Evolutionary conservation across 495 filamentous ascomycete species (phyloP), one percentile per base, ranked within the genome.

Genomic region (Articulospora tetracladia): DNA sequence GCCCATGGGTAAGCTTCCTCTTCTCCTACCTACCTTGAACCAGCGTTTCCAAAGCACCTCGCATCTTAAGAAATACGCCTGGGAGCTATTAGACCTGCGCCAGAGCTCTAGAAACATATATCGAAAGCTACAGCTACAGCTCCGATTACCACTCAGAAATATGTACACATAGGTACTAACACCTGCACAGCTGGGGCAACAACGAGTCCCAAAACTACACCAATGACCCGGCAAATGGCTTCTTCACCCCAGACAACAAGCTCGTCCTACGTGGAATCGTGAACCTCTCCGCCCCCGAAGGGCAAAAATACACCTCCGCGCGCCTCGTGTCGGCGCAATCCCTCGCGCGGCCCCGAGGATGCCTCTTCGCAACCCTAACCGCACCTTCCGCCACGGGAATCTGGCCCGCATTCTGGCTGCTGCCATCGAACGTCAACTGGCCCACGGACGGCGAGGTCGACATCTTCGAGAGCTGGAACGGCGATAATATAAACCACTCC

Each of bases 391-490:
- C 75, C n/a, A 53, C 63, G 15, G 75, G 76, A 0, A 74, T 79
- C 19, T 75, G 73, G 73, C 76, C 75, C 1, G 76, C 76, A 1
- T 76, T 74, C 56, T 79, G 76, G 76, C 66, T 77, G 10, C 64
- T 79, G 3, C 75, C 76, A 3, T 63, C 62, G 3, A 71, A 77
- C 53, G 77, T 77, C 47, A 59, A 61, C 54, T 87, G 84, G 83
- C 84, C 84, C 22, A 76, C 73, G 26, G 76, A 77, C 46, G 84
- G 82, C 60, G 83, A 87, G 66, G 77, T 85, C 57, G 85, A 88
- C 60, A 82, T 87, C 57, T 81, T 87, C 50, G 85, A 88, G 60
- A 69, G 55, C 28, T 73, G 71, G 71, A 73, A 73, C 30, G 69
- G 68, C 0, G 73, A 76, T 22, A 59, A 61, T 22, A 62, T 71